Evolutionary conservation across 2,329 filamentous ascomycete species (phyloP), one percentile per base, ranked within the genome.

Genomic region (Stagonosporopsis vannaccii): DNA sequence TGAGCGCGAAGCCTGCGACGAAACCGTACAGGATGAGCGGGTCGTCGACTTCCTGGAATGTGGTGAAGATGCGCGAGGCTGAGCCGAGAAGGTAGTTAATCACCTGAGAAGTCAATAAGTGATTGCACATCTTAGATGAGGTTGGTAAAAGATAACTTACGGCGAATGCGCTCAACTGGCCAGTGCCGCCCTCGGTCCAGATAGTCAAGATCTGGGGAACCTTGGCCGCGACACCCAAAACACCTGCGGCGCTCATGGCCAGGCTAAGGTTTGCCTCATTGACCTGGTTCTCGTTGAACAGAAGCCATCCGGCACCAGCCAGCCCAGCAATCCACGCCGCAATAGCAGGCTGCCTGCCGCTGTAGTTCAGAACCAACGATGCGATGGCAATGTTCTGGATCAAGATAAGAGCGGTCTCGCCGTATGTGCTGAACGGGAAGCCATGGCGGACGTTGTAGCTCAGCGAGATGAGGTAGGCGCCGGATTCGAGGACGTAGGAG

Each of bases 1-100:
- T 99, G 67, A 99, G 85, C n/a, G 82, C 79, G 75, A 97, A 97
- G 25, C 92, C 95, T 7, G 92, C 91, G 51, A 98, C 80, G 82
- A 96, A 98, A 46, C 93, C 90, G 79, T 96, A 98, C 23, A 99
- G 85, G 69, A 99, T 98, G 56, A 98, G 84, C 79, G 93, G 93
- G 78, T 99, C 95, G 75, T 96, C 90, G 58, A 99, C 95, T 81
- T 99, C 95, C 73, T 98, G 93, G 55, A 99, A 82, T 8, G 96
- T 99, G 28, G 95, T 99, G 79, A 97, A 99, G 80, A 99, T 96
- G 74, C 95, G 90, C 23, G 92, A 91, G 56, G 98, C 86, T 39
- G 92, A 97, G 35, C 96, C 95, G 67, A 88, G 83, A 70, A 99
- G 91, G 79, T 97, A 99, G 83, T 97, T 98, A 85, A 99, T 97